Percentiles rank a stretch among this genome's conserved stretches.
phyloP scores from a whole-genome alignment of 2,329 filamentous ascomycete genomes.

The Botrytis cinerea region DNA sequence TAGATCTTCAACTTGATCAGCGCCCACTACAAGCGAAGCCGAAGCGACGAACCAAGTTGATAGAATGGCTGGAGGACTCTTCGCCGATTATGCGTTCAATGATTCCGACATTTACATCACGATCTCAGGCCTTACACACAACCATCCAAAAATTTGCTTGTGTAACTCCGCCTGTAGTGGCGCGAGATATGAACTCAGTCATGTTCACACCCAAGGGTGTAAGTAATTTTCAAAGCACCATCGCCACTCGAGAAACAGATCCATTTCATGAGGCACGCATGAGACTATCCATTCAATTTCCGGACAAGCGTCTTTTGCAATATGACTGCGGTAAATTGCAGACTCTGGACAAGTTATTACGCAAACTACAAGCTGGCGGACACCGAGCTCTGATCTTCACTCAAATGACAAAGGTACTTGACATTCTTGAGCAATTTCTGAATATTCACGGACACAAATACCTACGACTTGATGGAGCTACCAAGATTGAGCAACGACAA shows the following conservation, averaged over 20 bases:
- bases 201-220: constrained; percentile 63
- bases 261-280: constrained; percentile 94
- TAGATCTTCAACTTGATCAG: constrained; percentile 64
- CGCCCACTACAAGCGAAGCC: constrained; percentile 63
- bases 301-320: constrained; percentile 91
- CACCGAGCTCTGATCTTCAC: constrained; percentile 98
- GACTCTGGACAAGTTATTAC: constrained; percentile 79
- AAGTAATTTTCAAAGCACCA: constrained; percentile 56
- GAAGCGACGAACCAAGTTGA: constrained; percentile 60
- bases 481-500: constrained; percentile 92
- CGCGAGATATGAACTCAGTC: constrained; percentile 71
- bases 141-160: constrained; percentile 87
- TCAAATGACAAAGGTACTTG: constrained; percentile 98
- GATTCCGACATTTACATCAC: constrained; percentile 73
- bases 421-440: constrained; percentile 95
- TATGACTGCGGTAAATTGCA: constrained; percentile 98
- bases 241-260: constrained; percentile 65
- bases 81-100: constrained; percentile 65
- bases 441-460: constrained; percentile 99
- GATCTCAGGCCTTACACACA: constrained; percentile 70
- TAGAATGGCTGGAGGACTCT: constrained; percentile 75
- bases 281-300: constrained; percentile 92
- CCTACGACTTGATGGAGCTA: constrained; percentile 91
- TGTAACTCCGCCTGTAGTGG: constrained; percentile 85
- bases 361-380: constrained; percentile 82